A percentile compares a stretch with the other conserved stretches of the same genome.
Conservation (phyloP, 179 eudicot genomes). For the Silene noctiflora region DNA sequence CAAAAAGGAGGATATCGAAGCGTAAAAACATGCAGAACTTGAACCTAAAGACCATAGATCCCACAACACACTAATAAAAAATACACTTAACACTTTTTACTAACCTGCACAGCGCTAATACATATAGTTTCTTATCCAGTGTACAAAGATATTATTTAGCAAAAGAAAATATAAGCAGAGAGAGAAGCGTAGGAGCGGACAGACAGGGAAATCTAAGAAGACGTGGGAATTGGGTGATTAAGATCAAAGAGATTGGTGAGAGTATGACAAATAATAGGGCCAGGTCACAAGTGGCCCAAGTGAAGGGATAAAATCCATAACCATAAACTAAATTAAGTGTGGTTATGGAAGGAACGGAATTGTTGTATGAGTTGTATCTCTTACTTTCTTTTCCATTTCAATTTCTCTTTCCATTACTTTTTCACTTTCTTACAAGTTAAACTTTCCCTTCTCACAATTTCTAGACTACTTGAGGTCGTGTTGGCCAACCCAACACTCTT, state of each 20-base stretch:
- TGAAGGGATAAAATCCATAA: background rate
- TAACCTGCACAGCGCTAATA: background rate
- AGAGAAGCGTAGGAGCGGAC: background rate
- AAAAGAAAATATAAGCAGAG: background rate
- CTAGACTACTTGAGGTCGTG: background rate
- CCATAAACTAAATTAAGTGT: background rate
- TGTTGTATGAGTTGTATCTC: no score
- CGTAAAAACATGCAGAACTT: conserved; percentile 1
- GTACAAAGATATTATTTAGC: background rate
- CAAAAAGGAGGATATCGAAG: background rate
- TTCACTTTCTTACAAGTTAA: background rate
- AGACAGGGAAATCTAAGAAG: background rate
- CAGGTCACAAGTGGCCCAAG: background rate
- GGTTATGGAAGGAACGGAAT: background rate
- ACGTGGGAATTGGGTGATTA: background rate
- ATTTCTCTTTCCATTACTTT: background rate
- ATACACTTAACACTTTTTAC: conserved; percentile 4
- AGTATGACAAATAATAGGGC: background rate
- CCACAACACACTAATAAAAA: background rate
- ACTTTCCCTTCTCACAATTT: background rate
- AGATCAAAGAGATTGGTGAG: background rate
- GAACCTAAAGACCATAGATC: background rate
- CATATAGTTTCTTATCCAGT: conserved; percentile 4
- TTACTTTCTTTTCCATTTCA: background rate
- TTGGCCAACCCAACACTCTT: background rate